Base-by-base conservation (phyloP, 148 eudicot genomes). In the Camellia lanceoleosa region DNA sequence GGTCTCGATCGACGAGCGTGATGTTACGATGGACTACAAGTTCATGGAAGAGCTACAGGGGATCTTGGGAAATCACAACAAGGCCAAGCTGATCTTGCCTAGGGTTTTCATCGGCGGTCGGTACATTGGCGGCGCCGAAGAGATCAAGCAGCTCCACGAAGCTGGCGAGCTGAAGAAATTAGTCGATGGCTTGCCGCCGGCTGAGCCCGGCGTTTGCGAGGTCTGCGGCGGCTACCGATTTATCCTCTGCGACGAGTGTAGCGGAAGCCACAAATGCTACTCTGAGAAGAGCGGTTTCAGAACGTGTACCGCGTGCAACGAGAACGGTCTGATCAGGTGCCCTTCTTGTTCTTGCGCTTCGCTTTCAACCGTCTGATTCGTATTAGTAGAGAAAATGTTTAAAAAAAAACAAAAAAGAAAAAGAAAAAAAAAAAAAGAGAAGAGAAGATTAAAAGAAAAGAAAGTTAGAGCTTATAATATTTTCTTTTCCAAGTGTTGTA, bases 321-420 rank as follows among this genome's bases (percentile, higher is more conserved):
- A 87, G 83, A 93, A 91, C 80, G 98, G 98, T 54, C 79, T 95
- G 80, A 76, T 92, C 83, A 85, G 93, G 87, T 94, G 98, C 87
- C 88, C 92, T 43, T 71, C 80, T 65, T 94, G 97, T 80, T 87
- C 73, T 20, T 74, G 55, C 19, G 74, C 78, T 41, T 41, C 79
- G 66, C 52, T 56, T 65, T 74, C 61, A 49, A 1, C 47, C 80
- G 73, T 67, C 49, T 41, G 73, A 78, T 54, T 52, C 3, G 38
- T 23, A 77, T 41, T 18, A 64, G 5, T 49, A 77, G 0, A 16
- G 2, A 58, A 51, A 15, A 42, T 6, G 10, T 7, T 15, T 49
- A 49, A 30, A 2, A 38, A 19, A 49, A 12, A 15, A n/a, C n/a
- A 3, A 5, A 64, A 42, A 20, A 5, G 1, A 20, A 64, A 20